Conservation (phyloP, 169 alveolate genomes). For the Eimeria mitis region DNA sequence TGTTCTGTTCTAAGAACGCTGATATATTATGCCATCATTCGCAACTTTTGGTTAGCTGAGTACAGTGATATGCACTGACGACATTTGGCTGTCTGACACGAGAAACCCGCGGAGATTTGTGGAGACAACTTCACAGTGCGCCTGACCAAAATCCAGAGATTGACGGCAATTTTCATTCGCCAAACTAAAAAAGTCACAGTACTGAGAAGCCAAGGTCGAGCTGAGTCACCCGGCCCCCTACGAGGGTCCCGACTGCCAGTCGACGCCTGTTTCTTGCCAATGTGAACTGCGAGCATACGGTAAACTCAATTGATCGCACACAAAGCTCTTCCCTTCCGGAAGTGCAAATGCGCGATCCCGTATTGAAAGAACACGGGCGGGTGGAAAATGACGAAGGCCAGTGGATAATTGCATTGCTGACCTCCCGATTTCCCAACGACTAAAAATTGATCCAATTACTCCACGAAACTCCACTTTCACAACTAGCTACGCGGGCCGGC, state of each 20-base stretch:
- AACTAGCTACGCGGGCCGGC: slow-evolving; percentile 38
- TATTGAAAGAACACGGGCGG: not conserved
- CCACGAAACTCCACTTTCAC: not conserved
- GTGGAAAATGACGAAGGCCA: not conserved
- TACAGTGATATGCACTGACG: not conserved
- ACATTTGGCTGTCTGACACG: not conserved
- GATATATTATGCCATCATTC: not conserved
- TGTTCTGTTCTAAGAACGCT: not conserved
- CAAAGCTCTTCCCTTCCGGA: not conserved
- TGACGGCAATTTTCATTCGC: slow-evolving; percentile 4
- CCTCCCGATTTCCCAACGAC: not conserved
- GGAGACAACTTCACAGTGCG: not conserved
- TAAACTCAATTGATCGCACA: not conserved
- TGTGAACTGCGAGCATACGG: slow-evolving; percentile 1
- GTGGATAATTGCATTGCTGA: not conserved
- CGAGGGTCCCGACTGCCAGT: not conserved
- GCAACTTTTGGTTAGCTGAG: not conserved
- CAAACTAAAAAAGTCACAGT: slow-evolving; percentile 4
- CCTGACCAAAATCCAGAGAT: not conserved
- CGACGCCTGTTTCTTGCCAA: not conserved
- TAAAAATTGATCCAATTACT: not conserved
- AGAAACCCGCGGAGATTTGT: not conserved
- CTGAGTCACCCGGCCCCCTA: not conserved
- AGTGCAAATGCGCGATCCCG: not conserved
- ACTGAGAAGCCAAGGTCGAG: not conserved